Evolutionary conservation across 306 rosid species (phyloP), one percentile per base, ranked within the genome.

Genomic region (Lagenaria siceraria): DNA sequence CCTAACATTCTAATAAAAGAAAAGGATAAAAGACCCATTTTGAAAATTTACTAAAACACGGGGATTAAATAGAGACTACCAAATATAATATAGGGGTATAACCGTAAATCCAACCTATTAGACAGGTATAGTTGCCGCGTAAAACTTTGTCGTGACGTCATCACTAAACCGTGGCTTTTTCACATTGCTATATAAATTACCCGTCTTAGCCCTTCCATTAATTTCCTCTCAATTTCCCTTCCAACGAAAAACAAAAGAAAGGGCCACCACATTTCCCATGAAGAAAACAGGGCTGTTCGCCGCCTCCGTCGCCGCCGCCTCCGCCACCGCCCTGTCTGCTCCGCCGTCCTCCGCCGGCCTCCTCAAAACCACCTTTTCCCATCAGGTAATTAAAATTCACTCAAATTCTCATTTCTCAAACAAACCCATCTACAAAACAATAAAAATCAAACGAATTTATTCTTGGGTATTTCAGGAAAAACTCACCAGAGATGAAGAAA

Each of bases 271-370:
- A 18, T 63, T 10, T 2, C 49, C 49, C 24, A 87, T 87, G 90
- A 87, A 84, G 83, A 84, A 82, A 72, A 69, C 84, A 22, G 81
- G 84, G 10, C 22, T 87, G 7, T 78, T 87, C 13, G 83, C 86
- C 1, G 84, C 82, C 72, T 82, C 90, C 9, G 60, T 80, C 66
- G 86, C 84, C 68, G 85, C 85, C 40, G 88, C 87, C 17, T 75
- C 88, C 19, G 83, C 85, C 33, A 78, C 82, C 18, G 77, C 82
- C 6, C 33, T 80, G 29, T 80, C 84, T 38, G 46, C 80, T 54
- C 60, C 82, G 49, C 38, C 61, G 49, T 36, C 80, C 13, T 43
- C 84, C 74, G 4, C 84, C 7, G 74, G 35, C 76, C 12, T 38
- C 74, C 49, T 46, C 58, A 75, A 65, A 21, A 3, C 76, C 27